Base-by-base conservation (phyloP, 2,329 filamentous ascomycete species). In the Chalaropsis ovoidea region DNA sequence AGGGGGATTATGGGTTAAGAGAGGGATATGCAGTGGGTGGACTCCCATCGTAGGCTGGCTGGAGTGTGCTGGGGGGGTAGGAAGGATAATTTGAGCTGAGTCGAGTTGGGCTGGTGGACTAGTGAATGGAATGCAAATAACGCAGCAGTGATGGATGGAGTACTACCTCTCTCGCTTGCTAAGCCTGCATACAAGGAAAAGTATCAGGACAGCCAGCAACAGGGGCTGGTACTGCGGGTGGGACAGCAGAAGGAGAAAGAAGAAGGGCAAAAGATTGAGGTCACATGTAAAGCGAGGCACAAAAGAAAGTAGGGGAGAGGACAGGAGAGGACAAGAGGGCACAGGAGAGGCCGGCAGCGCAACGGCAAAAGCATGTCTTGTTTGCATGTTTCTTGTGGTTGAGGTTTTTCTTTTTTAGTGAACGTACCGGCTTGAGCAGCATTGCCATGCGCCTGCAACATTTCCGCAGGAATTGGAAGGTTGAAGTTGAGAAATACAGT, bases 91-190 rank as follows among this genome's bases (percentile, higher is more conserved):
- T 58, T 58, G 54, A 58, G 54, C 24, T 10, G 24, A 58, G 54
- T 35, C 54, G 24, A 35, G 54, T n/a, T 31, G 24, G 41, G 41
- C 41, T 47, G 15, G 31, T 42, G 19, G 24, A 41, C 35, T 13
- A 62, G 7, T 13, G 41, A 47, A 47, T 47, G 11, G 17, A 62
- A 27, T 13, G 31, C 17, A 10, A 13, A 39, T 27, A 31, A 35
- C 31, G 54, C 27, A 58, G 17, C 54, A 35, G 5, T 17, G 31
- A 35, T 58, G 27, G 15, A 58, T 17, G 10, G 39, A 17, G 54
- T 35, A 58, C 54, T 47, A 62, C 61, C 61, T 62, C 61, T 45
- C 42, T 47, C 61, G 61, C 61, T 62, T 62, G 19, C 22, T 35
- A 27, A 45, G 60, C 42, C 19, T 27, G 24, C n/a, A 24, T 62